Evolutionary conservation across 345 rosid species (phyloP), one percentile per base, ranked within the genome.

Genomic region (Brassica incana): DNA sequence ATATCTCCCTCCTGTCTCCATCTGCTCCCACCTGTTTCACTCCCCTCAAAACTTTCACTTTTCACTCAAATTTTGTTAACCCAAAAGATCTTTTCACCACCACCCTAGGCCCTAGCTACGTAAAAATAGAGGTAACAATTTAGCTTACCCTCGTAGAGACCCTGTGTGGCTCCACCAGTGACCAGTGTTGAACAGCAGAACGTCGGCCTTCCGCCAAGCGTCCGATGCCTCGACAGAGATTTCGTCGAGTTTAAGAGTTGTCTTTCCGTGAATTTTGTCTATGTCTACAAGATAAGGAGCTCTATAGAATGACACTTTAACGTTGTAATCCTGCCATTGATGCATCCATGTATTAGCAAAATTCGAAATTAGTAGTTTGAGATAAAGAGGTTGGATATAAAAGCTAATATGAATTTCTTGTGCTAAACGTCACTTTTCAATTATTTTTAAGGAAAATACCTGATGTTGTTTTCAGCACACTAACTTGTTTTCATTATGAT

Each of bases 121-220:
- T 38, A 43, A 64, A 6, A 52, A 23, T 23, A 65, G 60, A 56
- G 61, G 33, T 36, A 15, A 33, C 2, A 65, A 5, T 15, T 12
- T 58, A 67, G 63, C 33, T 15, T 36, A 93, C 99, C 94, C 99
- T 85, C 88, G 92, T 72, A 90, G 85, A 67, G 92, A 83, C 1
- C 96, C 95, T 69, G 77, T 50, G 73, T 95, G 99, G 69, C 62
- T 90, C 99, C 99, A 95, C 99, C 99, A 95, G 36, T 95, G 99
- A 18, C 99, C 99, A 16, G 98, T 95, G 91, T 95, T 91, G 66
- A 95, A 93, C 40, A 84, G 63, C 58, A 95, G 71, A 69, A 95
- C 88, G 65, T 95, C 93, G 0, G 88, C 96, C 5, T 76, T 64
- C 29, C 80, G 76, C 97, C 97, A 95, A 45, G 32, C 8, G 16